A percentile compares a stretch with the other conserved stretches of the same genome.
Conservation (phyloP, 2,329 filamentous ascomycete species). For the Cercospora sojina region DNA sequence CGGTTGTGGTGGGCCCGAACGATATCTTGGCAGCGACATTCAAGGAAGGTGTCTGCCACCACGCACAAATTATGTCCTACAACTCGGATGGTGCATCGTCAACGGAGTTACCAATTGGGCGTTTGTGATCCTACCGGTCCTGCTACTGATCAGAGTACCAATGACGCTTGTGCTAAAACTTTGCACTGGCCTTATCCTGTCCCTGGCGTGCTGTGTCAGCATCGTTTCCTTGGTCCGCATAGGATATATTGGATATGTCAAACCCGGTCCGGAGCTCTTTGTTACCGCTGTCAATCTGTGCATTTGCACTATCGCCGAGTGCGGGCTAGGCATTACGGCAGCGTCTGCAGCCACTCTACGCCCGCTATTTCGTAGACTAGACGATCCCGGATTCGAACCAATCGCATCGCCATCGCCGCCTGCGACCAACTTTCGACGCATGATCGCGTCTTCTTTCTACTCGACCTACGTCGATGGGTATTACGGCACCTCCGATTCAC, state of each 20-base stretch:
- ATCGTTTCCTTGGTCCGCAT: constrained; percentile 31
- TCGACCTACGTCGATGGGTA: constrained; percentile 10
- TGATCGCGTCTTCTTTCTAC: constrained; percentile 5
- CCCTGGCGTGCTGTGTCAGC: constrained; percentile 38
- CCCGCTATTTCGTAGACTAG: constrained; percentile 34
- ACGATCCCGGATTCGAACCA: constrained; percentile 14
- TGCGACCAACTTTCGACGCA: neutral
- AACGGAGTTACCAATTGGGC: constrained; percentile 41
- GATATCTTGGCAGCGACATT: constrained; percentile 25
- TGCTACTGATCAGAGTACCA: constrained; percentile 43
- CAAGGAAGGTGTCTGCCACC: constrained; percentile 25
- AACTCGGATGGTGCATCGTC: constrained; percentile 33
- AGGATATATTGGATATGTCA: constrained; percentile 27
- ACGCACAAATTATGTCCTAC: constrained; percentile 23
- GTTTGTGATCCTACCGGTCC: constrained; percentile 42
- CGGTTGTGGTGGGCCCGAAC: constrained; percentile 34
- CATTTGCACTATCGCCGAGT: constrained; percentile 38
- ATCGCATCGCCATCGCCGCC: neutral
- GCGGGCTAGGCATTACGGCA: constrained; percentile 39
- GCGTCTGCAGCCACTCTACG: constrained; percentile 38
- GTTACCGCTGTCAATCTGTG: constrained; percentile 30
- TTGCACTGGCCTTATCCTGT: constrained; percentile 43
- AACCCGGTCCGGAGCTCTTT: constrained; percentile 28
- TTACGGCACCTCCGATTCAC: constrained; percentile 2
- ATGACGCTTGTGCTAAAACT: constrained; percentile 44